Evolutionary conservation across 176 grass and related monocot species (phyloP).

Genomic region (Cenchrus purpureus): DNA sequence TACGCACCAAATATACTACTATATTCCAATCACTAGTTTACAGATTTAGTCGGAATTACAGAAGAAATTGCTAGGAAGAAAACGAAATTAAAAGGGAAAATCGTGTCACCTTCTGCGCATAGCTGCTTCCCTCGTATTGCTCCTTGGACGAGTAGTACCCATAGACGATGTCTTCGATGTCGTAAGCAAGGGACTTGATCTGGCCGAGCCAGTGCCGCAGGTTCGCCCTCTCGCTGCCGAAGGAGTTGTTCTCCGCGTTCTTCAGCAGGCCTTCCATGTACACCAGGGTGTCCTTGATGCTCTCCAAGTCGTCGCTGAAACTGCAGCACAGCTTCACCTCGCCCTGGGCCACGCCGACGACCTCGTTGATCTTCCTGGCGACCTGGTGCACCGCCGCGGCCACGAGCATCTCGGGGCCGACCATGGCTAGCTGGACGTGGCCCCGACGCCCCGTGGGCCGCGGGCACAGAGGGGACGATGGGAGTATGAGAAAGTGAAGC

Average conservation of each 20-base stretch:
- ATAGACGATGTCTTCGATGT: slow-evolving; percentile 53
- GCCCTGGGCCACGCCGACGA: slow-evolving; percentile 34
- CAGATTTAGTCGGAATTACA: background rate
- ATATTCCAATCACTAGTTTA: no score
- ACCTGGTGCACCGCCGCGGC: slow-evolving; percentile 50
- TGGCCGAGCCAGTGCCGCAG: slow-evolving; percentile 48
- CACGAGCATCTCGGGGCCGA: slow-evolving; percentile 49
- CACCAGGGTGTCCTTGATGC: slow-evolving; percentile 40
- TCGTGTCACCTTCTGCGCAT: slow-evolving; percentile 29
- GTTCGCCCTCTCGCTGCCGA: slow-evolving; percentile 38
- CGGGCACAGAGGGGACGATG: no score
- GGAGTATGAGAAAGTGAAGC: no score
- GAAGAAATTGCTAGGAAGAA: background rate
- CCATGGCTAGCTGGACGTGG: slow-evolving; percentile 20
- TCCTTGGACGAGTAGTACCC: slow-evolving; percentile 46
- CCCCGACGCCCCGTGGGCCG: no score
- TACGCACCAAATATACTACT: no score
- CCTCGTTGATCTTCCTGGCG: slow-evolving; percentile 43
- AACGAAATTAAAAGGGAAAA: background rate
- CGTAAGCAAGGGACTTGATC: slow-evolving; percentile 54
- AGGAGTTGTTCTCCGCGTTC: slow-evolving; percentile 51
- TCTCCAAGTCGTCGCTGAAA: slow-evolving; percentile 50
- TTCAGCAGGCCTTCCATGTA: slow-evolving; percentile 46
- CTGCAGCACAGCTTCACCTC: slow-evolving; percentile 46
- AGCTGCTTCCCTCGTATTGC: slow-evolving; percentile 37